Conservation (phyloP, 2,329 filamentous ascomycete species). For the Thyridium curvatum region DNA sequence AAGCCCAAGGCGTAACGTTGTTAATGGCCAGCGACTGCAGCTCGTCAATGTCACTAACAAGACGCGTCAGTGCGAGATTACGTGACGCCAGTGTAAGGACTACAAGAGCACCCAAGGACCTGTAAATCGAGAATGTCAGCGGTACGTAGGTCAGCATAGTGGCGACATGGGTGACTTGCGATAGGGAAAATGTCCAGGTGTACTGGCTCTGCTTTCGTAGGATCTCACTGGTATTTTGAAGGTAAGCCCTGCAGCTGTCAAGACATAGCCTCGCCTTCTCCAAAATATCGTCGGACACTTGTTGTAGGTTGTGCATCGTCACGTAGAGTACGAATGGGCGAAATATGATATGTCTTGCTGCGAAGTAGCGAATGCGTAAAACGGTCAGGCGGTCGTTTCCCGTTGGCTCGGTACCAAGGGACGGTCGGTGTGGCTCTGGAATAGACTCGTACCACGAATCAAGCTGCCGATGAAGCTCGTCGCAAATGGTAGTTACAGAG, state of each 20-base stretch:
- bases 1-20: slow-evolving; percentile 18
- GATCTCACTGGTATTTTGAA: slow-evolving; percentile 18
- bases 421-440: slow-evolving; percentile 19
- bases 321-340: slow-evolving; percentile 23
- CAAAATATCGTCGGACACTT: slow-evolving; percentile 13
- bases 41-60: slow-evolving; percentile 22
- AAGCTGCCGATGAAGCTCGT: slow-evolving; percentile 22
- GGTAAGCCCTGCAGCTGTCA: slow-evolving; percentile 21
- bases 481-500: slow-evolving; percentile 18
- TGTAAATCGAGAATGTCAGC: slow-evolving; percentile 4
- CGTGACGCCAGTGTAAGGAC: slow-evolving; percentile 23
- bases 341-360: slow-evolving; percentile 24
- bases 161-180: slow-evolving; percentile 12
- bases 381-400: slow-evolving; percentile 16
- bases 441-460: slow-evolving; percentile 23
- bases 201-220: slow-evolving; percentile 21
- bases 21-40: slow-evolving; percentile 17
- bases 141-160: too few species aligned
- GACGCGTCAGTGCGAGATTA: slow-evolving; percentile 13
- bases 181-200: slow-evolving; percentile 25
- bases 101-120: slow-evolving; percentile 22
- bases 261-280: slow-evolving; percentile 22
- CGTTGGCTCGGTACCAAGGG: slow-evolving; percentile 11
- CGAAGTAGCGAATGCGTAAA: slow-evolving; percentile 23
- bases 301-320: slow-evolving; percentile 10